phyloP scores from a whole-genome alignment of 257 asterid species.

The Penstemon newberryi region DNA sequence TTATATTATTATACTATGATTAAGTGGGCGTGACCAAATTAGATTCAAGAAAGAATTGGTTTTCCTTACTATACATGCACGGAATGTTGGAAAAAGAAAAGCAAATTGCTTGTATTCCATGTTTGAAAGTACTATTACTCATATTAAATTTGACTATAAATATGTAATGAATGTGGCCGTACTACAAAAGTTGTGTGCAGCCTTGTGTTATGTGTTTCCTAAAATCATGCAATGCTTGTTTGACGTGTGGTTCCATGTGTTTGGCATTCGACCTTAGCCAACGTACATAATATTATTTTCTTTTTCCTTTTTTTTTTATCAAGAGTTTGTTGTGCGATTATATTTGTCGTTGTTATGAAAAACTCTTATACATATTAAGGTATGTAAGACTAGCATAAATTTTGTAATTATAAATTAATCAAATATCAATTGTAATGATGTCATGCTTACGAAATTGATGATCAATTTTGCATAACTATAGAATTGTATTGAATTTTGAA shows the following conservation, averaged over 20 bases:
- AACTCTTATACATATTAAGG: too few relatives aligned
- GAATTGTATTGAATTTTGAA: too few relatives aligned
- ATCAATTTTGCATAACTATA: too few relatives aligned
- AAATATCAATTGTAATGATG: too few relatives aligned
- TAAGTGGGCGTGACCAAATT: too few relatives aligned
- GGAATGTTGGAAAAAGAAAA: not conserved
- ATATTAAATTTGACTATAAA: not conserved
- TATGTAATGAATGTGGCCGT: not conserved
- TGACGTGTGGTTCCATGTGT: not conserved
- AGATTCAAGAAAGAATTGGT: too few relatives aligned
- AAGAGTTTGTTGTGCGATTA: too few relatives aligned
- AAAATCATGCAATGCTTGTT: not conserved
- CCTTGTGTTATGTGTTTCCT: not conserved
- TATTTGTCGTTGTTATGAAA: too few relatives aligned
- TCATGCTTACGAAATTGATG: too few relatives aligned
- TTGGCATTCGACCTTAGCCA: not conserved
- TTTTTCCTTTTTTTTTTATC: not conserved
- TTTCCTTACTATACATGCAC: not conserved
- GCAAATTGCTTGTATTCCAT: not conserved
- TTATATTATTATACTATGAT: too few relatives aligned
- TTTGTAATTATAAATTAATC: too few relatives aligned
- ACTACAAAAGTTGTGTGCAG: not conserved
- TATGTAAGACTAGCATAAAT: too few relatives aligned
- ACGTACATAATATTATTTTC: not conserved
- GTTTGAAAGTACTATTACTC: not conserved